Evolutionary conservation across 495 filamentous ascomycete species (phyloP).

Genomic region (Hypoxylon lienhwacheense): DNA sequence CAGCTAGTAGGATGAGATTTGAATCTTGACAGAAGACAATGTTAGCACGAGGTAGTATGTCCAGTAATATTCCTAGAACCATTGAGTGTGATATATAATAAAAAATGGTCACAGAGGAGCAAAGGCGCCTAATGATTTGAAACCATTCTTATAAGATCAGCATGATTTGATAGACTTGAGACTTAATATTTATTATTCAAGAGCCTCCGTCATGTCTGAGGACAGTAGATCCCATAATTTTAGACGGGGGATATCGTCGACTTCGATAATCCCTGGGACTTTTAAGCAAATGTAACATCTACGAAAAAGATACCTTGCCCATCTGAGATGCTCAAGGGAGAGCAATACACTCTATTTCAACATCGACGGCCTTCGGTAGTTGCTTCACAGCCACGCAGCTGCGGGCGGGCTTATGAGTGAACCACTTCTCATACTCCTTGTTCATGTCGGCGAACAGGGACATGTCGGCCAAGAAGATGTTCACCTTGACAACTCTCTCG

Average conservation of each 20-base stretch:
- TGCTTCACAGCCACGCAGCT: slow-evolving; percentile 90
- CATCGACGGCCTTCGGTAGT: slow-evolving; percentile 84
- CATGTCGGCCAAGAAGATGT: slow-evolving; percentile 86
- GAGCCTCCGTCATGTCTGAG: background rate
- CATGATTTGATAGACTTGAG: too few relatives aligned
- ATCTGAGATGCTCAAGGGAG: slow-evolving; percentile 54
- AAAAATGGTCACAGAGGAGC: too few relatives aligned
- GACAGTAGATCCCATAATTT: background rate
- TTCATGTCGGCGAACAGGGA: slow-evolving; percentile 84
- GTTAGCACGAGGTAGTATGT: too few relatives aligned
- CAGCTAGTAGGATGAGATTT: too few relatives aligned
- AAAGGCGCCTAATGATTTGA: too few relatives aligned
- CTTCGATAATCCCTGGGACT: background rate
- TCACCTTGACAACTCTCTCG: slow-evolving; percentile 75
- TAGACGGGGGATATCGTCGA: background rate
- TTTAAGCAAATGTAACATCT: slow-evolving; percentile 2
- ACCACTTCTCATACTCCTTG: slow-evolving; percentile 82
- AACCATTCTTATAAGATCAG: too few relatives aligned
- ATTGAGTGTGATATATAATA: too few relatives aligned
- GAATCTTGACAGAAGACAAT: too few relatives aligned
- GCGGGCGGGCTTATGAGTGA: slow-evolving; percentile 84
- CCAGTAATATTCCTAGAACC: too few relatives aligned
- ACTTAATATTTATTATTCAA: too few relatives aligned
- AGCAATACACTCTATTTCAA: slow-evolving; percentile 92
- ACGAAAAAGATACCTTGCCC: background rate